These are phyloP conservation scores for Cucurbita ficifolia DNA, from an alignment of 306 rosid species.

Conservation along the genomic window DNA sequence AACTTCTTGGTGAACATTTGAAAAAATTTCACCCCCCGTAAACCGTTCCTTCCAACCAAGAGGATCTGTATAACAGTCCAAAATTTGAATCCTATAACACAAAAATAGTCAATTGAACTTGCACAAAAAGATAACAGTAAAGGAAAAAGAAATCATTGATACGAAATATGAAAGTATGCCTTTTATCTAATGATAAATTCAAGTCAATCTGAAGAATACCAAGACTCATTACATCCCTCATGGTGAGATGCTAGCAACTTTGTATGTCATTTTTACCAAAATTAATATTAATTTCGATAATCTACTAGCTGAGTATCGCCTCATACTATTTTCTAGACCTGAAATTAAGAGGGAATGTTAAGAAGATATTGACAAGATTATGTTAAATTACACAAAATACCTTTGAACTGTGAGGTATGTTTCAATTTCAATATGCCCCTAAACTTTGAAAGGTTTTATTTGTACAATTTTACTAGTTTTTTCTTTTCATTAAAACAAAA, in stretches of 20 bases:
- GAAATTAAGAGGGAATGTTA: neutral
- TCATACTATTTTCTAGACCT: neutral
- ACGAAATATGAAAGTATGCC: neutral
- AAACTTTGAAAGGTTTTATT: too few relatives aligned
- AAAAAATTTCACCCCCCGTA: slow-evolving; percentile 19
- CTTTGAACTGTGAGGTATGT: too few relatives aligned
- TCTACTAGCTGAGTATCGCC: neutral
- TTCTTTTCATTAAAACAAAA: too few relatives aligned
- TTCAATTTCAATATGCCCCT: too few relatives aligned
- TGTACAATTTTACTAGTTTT: too few relatives aligned
- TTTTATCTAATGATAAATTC: neutral
- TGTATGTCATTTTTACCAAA: neutral
- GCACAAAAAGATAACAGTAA: neutral
- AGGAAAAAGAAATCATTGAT: neutral
- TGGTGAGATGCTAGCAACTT: neutral
- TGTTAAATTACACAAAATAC: too few relatives aligned
- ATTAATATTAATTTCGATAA: neutral
- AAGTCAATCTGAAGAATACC: neutral
- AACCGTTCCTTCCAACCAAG: slow-evolving; percentile 76
- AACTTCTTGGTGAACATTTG: slow-evolving; percentile 20
- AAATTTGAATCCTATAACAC: slow-evolving; percentile 56
- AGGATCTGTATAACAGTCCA: slow-evolving; percentile 96
- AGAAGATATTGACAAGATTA: neutral
- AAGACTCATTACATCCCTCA: neutral
- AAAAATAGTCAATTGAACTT: neutral